A percentile compares a stretch with the other conserved stretches of the same genome.
Conservation (phyloP, 805 yeast genomes). For the Zygosaccharomyces rouxii region DNA sequence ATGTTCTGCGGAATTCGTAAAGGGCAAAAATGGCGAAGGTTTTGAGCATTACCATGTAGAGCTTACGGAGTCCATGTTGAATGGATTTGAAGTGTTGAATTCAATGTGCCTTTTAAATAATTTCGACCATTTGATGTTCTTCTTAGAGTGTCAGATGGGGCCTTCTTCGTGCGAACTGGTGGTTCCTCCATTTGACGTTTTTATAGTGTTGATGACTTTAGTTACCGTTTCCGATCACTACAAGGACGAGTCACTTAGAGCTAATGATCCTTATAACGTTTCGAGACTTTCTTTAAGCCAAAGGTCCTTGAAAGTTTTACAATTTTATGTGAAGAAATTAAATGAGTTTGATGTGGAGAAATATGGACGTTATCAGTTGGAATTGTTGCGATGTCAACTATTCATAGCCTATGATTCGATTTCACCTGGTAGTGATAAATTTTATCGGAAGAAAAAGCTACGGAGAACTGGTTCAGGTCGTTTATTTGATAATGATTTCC, state of each 20-base stretch:
- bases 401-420: slow-evolving; percentile 24
- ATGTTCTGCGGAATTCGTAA: background rate
- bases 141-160: slow-evolving; percentile 32
- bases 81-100: slow-evolving; percentile 28
- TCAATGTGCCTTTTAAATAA: slow-evolving; percentile 31
- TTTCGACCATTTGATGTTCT: slow-evolving; percentile 37
- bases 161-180: slow-evolving; percentile 3
- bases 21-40: slow-evolving; percentile 1
- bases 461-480: slow-evolving; percentile 15
- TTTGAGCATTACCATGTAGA: slow-evolving; percentile 28
- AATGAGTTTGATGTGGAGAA: slow-evolving; percentile 16
- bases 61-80: slow-evolving; percentile 19
- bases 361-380: slow-evolving; percentile 18
- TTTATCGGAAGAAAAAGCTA: slow-evolving; percentile 7
- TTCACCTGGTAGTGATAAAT: slow-evolving; percentile 8
- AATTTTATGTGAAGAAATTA: slow-evolving; percentile 18
- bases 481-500: background rate
- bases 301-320: slow-evolving; percentile 35
- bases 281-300: slow-evolving; percentile 31
- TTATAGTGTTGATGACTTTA: slow-evolving; percentile 37
- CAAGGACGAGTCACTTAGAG: slow-evolving; percentile 23
- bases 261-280: slow-evolving; percentile 26
- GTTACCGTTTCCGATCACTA: slow-evolving; percentile 34
- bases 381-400: slow-evolving; percentile 32
- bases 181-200: slow-evolving; percentile 35